These are phyloP conservation scores for Pseudonitzschia pungens DNA, from an alignment of 108 stramenopile genomes.

Conservation along the genomic window DNA sequence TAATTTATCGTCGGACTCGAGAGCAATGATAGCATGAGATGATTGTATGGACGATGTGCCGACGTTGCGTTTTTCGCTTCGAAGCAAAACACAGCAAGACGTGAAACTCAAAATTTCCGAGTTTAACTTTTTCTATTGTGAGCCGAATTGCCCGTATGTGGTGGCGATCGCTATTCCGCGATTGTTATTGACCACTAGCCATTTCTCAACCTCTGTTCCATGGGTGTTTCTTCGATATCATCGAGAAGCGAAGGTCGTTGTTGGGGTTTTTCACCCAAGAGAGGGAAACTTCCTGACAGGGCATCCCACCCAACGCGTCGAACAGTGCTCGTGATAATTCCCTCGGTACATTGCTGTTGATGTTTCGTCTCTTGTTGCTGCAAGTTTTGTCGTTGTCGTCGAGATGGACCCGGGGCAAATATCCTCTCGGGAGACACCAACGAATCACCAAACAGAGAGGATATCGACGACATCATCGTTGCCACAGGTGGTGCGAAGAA, in stretches of 20 bases:
- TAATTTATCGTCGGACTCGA: not conserved
- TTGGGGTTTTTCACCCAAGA: not conserved
- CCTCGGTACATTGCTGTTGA: not conserved
- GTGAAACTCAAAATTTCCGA: too few relatives aligned
- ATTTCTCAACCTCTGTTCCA: constrained; percentile 35
- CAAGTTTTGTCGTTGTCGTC: constrained; percentile 2
- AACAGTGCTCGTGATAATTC: not conserved
- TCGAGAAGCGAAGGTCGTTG: constrained; percentile 32
- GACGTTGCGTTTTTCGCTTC: not conserved
- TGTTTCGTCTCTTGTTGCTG: not conserved
- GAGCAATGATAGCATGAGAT: not conserved
- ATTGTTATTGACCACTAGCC: not conserved
- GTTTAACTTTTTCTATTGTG: too few relatives aligned
- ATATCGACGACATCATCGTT: constrained; percentile 25
- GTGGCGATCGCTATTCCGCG: not conserved
- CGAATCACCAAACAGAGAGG: constrained; percentile 21
- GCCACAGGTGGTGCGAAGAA: constrained; percentile 26
- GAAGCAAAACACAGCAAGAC: too few relatives aligned
- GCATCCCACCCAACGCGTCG: not conserved
- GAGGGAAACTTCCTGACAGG: not conserved
- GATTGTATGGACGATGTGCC: not conserved
- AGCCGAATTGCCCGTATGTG: too few relatives aligned
- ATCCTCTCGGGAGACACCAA: not conserved
- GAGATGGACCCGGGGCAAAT: not conserved
- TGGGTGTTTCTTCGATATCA: constrained; percentile 44